phyloP scores from a whole-genome alignment of 257 asterid species.

The Cruciata laevipes region DNA sequence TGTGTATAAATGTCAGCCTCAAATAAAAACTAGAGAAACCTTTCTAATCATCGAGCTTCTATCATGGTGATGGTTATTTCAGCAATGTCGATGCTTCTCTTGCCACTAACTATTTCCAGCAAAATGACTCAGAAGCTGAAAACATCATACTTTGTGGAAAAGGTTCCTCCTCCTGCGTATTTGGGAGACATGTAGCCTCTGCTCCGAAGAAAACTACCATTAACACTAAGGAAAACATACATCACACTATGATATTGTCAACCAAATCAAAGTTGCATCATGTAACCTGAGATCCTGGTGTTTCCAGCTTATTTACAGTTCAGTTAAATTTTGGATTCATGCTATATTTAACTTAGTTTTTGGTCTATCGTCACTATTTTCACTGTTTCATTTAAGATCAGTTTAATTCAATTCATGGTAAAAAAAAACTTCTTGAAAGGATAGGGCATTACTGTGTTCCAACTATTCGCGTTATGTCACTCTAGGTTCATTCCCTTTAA shows the following conservation, averaged over 20 bases:
- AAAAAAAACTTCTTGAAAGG: too few species aligned
- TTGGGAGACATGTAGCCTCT: conserved; percentile 33
- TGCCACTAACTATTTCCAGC: conserved; percentile 28
- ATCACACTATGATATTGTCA: too few species aligned
- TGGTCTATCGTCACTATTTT: too few species aligned
- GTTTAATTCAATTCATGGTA: too few species aligned
- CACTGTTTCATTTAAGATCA: background rate
- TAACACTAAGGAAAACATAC: too few species aligned
- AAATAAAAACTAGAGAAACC: background rate
- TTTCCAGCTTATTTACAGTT: too few species aligned
- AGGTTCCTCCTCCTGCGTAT: conserved; percentile 23
- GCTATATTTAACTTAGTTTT: too few species aligned
- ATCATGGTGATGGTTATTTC: background rate
- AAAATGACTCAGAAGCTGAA: conserved; percentile 30
- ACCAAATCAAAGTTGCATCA: background rate
- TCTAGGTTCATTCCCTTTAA: conserved; percentile 37
- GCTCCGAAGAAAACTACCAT: background rate
- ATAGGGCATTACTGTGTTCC: conserved; percentile 43
- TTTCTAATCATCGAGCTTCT: background rate
- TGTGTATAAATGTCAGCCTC: too few species aligned
- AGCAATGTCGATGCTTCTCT: conserved; percentile 12
- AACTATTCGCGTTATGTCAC: conserved; percentile 37
- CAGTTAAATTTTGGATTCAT: too few species aligned
- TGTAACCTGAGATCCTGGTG: too few species aligned
- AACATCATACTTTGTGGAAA: conserved; percentile 32